Conservation (phyloP, 768 basidiomycete species). For the Grammothele lineata region DNA sequence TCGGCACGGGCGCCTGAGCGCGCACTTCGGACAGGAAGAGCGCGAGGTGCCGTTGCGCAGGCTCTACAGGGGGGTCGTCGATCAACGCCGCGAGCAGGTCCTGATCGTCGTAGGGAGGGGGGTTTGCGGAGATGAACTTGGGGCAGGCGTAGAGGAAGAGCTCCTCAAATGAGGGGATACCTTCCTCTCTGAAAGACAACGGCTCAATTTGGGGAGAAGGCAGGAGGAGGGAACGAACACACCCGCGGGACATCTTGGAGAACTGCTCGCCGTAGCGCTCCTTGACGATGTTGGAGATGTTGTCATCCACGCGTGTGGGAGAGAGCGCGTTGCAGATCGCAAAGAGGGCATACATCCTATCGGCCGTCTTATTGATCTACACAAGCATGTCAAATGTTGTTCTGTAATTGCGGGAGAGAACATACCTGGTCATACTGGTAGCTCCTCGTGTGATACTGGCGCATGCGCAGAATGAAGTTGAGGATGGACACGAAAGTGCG, state of each 20-base stretch:
- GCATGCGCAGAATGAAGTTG: slow-evolving; percentile 94
- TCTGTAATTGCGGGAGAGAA: neutral
- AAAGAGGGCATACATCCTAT: slow-evolving; percentile 95
- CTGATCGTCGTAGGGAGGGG: slow-evolving; percentile 88
- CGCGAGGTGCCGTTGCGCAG: slow-evolving; percentile 77
- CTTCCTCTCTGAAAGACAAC: slow-evolving; percentile 54
- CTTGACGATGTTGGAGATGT: slow-evolving; percentile 88
- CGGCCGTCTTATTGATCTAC: slow-evolving; percentile 95
- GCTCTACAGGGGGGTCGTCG: slow-evolving; percentile 49
- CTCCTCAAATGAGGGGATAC: slow-evolving; percentile 80
- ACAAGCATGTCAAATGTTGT: neutral
- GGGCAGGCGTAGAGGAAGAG: slow-evolving; percentile 94
- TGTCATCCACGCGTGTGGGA: slow-evolving; percentile 90
- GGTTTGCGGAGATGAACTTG: slow-evolving; percentile 93
- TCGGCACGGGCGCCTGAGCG: slow-evolving; percentile 74
- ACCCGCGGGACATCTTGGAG: slow-evolving; percentile 79
- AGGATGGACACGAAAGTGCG: slow-evolving; percentile 89
- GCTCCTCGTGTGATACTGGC: slow-evolving; percentile 93
- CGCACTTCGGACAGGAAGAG: slow-evolving; percentile 82
- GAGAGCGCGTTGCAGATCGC: slow-evolving; percentile 92
- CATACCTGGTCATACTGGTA: slow-evolving; percentile 93
- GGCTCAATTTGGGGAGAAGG: neutral
- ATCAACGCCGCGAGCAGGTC: slow-evolving; percentile 45
- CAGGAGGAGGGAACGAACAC: slow-evolving; percentile 34
- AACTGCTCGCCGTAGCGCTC: slow-evolving; percentile 94